Evolutionary conservation across 176 grass and related monocot species (phyloP), one percentile per base, ranked within the genome.

Genomic region (Rhynchospora tenuis): DNA sequence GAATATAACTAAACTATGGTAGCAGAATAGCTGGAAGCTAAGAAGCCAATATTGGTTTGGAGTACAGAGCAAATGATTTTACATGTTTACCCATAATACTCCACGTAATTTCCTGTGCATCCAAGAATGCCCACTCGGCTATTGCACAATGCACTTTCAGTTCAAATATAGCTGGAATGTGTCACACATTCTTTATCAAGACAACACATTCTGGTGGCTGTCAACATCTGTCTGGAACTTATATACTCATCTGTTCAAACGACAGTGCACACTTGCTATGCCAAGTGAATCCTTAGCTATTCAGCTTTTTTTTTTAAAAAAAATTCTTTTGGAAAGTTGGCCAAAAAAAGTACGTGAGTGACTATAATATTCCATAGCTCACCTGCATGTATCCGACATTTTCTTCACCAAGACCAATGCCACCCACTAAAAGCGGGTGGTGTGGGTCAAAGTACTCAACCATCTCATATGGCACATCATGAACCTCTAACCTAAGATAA

Each of bases 381-480:
- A 99, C 96, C 96, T 99, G 96, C 96, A 93, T 99, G 79, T 86
- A 99, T 79, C 96, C 96, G 48, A 89, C 75, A 86, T 93, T 95
- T 76, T 99, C 93, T 84, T 99, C 96, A 31, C 93, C 93, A 83
- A 95, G 92, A 42, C 91, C 92, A 86, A 95, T 75, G 66, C 96
- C 96, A 64, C 96, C 96, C 79, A 99, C 86, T 27, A 99, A 86
- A 68, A 99, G 87, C 74, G 96, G 96, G 64, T 99, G 93, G 59
- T 83, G 68, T 60, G 93, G 91, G 87, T 95, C 89, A 86, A 99
- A 99, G 90, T 99, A 84, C 88, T 99, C 93, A 50, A 95, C 89
- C 78, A 99, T 88, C 88, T 99, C 96, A 89, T 78, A 93, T 14
- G 96, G 96, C 79, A 99, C 89, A 86, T 84, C 88, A 89, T 91